Conservation (phyloP, 371 early-diverging fungal species). For the Mortierella sp. region DNA sequence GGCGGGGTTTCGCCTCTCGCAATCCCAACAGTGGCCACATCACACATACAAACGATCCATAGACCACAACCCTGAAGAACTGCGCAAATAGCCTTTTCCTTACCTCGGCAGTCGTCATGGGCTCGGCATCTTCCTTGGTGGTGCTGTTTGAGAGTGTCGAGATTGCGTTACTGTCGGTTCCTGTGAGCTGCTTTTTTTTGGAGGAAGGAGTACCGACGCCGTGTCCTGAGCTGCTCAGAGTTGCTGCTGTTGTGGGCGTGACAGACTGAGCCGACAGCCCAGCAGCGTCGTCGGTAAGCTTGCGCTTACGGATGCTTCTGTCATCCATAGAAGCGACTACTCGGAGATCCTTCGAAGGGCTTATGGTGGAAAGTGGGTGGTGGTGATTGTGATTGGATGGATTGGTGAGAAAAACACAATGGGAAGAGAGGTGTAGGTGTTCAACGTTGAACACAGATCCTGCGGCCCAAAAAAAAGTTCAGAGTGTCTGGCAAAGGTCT, state of each 20-base stretch:
- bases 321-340: constrained; percentile 59
- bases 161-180: constrained; percentile 16
- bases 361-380: constrained; percentile 43
- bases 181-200: constrained; percentile 28
- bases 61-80: neutral
- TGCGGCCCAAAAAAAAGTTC: neutral
- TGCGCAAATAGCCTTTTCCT: neutral
- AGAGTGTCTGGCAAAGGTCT: neutral
- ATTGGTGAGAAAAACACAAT: neutral
- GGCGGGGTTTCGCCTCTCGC: constrained; percentile 10
- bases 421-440: neutral
- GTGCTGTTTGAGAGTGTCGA: constrained; percentile 10
- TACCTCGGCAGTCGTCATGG: constrained; percentile 40
- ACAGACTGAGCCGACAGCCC: constrained; percentile 29
- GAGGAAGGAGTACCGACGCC: constrained; percentile 15
- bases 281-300: constrained; percentile 56
- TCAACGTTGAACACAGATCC: constrained; percentile 7
- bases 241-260: constrained; percentile 12
- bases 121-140: constrained; percentile 22
- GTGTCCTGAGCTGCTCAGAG: constrained; percentile 9
- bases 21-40: neutral
- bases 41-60: neutral
- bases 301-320: constrained; percentile 60
- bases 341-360: constrained; percentile 57
- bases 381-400: constrained; percentile 2